Conservation (phyloP, 2,329 filamentous ascomycete genomes). For the Xylariomycetidae sp. region DNA sequence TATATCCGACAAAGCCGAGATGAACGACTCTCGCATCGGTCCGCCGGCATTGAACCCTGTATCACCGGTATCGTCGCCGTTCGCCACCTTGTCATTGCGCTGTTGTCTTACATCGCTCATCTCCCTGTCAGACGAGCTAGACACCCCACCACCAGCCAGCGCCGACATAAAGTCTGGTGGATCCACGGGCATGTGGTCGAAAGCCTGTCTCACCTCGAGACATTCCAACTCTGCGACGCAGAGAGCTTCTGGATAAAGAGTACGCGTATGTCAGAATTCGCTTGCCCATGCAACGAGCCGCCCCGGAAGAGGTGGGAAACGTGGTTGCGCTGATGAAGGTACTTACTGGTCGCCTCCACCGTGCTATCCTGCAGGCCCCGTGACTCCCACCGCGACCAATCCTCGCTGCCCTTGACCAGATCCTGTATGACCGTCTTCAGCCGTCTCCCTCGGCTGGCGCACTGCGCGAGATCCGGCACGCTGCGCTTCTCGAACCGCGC, state of each 20-base stretch:
- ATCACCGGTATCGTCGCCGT: neutral
- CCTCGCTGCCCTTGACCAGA: conserved; percentile 2
- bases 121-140: neutral
- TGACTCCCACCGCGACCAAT: conserved; percentile 5
- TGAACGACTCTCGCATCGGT: neutral
- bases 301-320: neutral
- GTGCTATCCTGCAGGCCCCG: conserved; percentile 3
- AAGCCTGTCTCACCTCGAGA: neutral
- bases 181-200: neutral
- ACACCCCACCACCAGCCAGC: neutral
- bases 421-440: conserved; percentile 2
- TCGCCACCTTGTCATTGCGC: too few relatives aligned
- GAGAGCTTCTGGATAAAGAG: neutral
- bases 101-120: neutral
- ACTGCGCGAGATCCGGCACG: conserved; percentile 3
- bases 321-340: neutral
- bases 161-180: neutral
- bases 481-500: conserved; percentile 4
- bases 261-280: too few relatives aligned
- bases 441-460: conserved; percentile 4
- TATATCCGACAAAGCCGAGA: neutral
- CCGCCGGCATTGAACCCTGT: neutral
- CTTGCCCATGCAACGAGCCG: neutral
- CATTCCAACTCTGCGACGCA: neutral
- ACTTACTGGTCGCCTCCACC: conserved; percentile 2